Evolutionary conservation across 192 early-diverging fungal species (phyloP), one percentile per base, ranked within the genome.

Genomic region (Powellomyces hirtus): DNA sequence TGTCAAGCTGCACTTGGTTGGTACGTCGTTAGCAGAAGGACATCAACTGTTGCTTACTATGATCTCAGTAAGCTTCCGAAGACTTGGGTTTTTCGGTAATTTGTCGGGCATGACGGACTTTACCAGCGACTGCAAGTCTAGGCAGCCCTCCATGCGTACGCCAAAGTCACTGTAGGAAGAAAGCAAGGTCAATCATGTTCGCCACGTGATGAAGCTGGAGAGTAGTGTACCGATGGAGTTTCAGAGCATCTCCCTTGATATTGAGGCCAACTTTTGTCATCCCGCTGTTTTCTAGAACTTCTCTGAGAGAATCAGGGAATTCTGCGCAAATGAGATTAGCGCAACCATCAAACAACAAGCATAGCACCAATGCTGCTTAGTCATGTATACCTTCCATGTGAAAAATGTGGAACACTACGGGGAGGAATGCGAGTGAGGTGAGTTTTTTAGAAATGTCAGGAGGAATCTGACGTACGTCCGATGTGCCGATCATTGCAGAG

Each of bases 161-260:
- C 61, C 69, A 56, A 35, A 71, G 63, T 71, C 69, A 13, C 69
- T 64, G 38, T 4, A 22, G 34, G 24, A 8, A 0, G 24, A 52
- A 22, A 34, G 14, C 34, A 0, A 64, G 26, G 29, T 35, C 33
- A 13, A 16, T 38, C 11, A 16, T 14, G 37, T 26, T 60, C 1
- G 16, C 37, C 14, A 4, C 16, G 13, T 34, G n/a, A 27, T n/a
- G 36, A 46, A 6, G 62, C 22, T 24, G 2, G n/a, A 24, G 8
- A 24, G n/a, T 24, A 49, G 16, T 49, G 26, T 66, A 53, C 64
- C 52, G 22, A 29, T 63, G 22, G 14, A 71, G 50, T 38, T 71
- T 71, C 1, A 22, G 27, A 4, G 69, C 69, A 63, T 71, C 69
- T 14, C 69, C 69, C 35, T 1, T 31, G 33, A 71, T 71, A 38